Evolutionary conservation across 208 protist species (phyloP), one percentile per base, ranked within the genome.

Genomic region (Trypanosoma scelopori): DNA sequence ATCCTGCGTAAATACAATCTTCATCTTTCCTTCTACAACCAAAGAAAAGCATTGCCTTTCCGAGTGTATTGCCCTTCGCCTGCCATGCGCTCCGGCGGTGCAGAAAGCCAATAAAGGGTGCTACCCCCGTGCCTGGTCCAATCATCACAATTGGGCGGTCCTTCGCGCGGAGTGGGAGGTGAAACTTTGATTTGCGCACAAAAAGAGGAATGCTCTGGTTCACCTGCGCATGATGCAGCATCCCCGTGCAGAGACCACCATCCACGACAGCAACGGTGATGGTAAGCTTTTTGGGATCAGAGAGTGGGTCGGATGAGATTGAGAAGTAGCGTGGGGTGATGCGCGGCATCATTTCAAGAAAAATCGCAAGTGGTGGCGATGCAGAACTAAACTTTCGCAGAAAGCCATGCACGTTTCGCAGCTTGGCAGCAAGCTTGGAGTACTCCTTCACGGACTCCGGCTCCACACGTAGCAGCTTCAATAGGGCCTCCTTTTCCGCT

Each of bases 261-360:
- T 94, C 73, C 0, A 97, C 83, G 42, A 98, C 70, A 9, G 88
- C 94, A 13, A 95, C 87, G 6, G 90, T 97, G 25, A 96, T 89
- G 43, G 80, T 73, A 22, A 99, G 69, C 3, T 47, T 67, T 25
- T 81, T 79, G 16, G 88, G 84, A 55, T 92, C 79, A 22, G 66
- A 74, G 50, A 94, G 80, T 6, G 80, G 65, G 49, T 98, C 97
- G 12, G 92, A 97, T 9, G 97, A 93, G 67, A 99, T 98, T 23
- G 97, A 98, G 80, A 97, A 99, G 81, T 98, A 99, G 13, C 97
- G 85, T 27, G 91, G 92, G 45, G 91, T 74, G 46, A 97, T 87
- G 27, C 87, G 89, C 20, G 97, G 96, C 81, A 99, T 94, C 46
- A 97, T 76, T 80, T 98, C 93, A 16, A 98, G 65, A 64, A 97